A percentile compares a stretch with the other conserved stretches of the same genome.
Conservation (phyloP, 345 rosid species). For the Rhizophora mangle region DNA sequence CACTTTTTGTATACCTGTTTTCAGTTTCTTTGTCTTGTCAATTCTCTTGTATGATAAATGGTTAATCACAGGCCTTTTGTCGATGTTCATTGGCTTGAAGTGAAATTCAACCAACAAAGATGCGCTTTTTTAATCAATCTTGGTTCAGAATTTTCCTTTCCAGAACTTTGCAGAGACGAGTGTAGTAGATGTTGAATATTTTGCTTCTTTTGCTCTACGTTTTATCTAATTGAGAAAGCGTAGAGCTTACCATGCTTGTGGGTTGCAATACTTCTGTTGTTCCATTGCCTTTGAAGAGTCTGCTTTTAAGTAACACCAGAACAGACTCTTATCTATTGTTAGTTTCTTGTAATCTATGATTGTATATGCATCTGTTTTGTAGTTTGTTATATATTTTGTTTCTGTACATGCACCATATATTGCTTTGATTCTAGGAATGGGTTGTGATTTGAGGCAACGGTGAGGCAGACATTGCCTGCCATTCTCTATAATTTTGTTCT, state of each 20-base stretch:
- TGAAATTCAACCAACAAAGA: not conserved
- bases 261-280: not conserved
- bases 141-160: not conserved
- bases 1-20: too few species aligned
- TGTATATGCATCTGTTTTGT: not conserved
- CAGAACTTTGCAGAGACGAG: not conserved
- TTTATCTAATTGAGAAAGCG: not conserved
- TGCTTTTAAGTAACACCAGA: not conserved
- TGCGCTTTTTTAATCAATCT: too few species aligned
- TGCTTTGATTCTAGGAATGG: too few species aligned
- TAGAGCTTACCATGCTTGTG: slow-evolving; percentile 24
- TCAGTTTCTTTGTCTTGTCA: not conserved
- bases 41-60: not conserved
- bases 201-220: not conserved
- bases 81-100: not conserved
- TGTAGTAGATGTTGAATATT: not conserved
- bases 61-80: not conserved
- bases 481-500: not conserved
- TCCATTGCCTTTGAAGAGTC: not conserved
- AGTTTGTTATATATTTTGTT: too few species aligned
- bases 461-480: not conserved
- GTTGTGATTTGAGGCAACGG: not conserved
- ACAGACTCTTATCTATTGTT: not conserved
- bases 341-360: not conserved
- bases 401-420: too few species aligned